A percentile compares a stretch with the other conserved stretches of the same genome.
These are phyloP conservation scores for Saraca asoca DNA, from an alignment of 331 rosid species.

Conservation along the genomic window DNA sequence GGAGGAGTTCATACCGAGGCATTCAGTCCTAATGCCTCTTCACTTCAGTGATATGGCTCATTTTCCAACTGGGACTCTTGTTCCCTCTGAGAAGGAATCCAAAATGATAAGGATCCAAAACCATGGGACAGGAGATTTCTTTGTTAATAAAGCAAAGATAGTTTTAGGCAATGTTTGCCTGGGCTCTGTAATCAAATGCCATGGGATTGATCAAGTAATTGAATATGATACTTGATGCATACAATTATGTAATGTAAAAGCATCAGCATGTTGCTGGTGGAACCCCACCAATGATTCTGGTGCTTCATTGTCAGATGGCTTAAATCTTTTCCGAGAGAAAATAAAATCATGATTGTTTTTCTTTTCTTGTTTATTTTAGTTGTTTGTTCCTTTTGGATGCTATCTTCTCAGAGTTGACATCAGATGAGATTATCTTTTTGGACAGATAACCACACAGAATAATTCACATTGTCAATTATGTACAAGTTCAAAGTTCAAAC, in stretches of 20 bases:
- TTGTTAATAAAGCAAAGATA: slow-evolving; percentile 56
- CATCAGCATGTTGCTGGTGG: slow-evolving; percentile 14
- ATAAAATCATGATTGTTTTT: slow-evolving; percentile 19
- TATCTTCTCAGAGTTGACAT: background rate
- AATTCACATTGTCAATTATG: background rate
- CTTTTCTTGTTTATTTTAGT: slow-evolving; percentile 8
- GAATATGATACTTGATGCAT: slow-evolving; percentile 37
- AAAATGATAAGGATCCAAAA: slow-evolving; percentile 55
- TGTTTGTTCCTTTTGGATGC: background rate
- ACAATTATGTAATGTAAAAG: background rate
- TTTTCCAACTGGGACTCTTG: slow-evolving; percentile 60
- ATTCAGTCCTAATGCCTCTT: slow-evolving; percentile 48
- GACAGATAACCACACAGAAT: background rate
- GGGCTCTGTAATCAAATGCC: slow-evolving; percentile 53
- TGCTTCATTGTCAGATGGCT: slow-evolving; percentile 7
- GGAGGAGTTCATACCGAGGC: slow-evolving; percentile 45
- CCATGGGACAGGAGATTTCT: slow-evolving; percentile 47
- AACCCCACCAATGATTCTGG: slow-evolving; percentile 5
- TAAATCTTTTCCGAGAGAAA: slow-evolving; percentile 1
- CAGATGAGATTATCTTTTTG: background rate
- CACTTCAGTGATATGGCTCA: slow-evolving; percentile 46
- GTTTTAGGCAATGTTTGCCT: slow-evolving; percentile 51
- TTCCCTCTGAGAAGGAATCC: slow-evolving; percentile 45
- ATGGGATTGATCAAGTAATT: slow-evolving; percentile 58
- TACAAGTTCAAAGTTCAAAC: no score